Evolutionary conservation across 352 stramenopile genomes (phyloP).

Genomic region (Pythium sukuiense): DNA sequence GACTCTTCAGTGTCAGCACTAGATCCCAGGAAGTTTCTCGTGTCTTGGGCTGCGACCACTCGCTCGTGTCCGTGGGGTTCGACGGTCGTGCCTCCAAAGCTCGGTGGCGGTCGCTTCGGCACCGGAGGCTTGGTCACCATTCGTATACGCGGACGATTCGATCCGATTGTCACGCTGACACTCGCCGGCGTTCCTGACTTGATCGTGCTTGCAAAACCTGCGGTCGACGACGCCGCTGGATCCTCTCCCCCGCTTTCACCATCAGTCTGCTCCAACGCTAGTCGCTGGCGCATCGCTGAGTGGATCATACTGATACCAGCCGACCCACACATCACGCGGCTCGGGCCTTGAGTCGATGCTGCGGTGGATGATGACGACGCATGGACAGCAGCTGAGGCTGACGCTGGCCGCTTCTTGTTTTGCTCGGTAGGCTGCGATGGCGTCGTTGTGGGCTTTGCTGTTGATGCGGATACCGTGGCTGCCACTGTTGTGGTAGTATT

Average conservation of each 20-base stretch:
- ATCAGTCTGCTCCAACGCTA: constrained; percentile 20
- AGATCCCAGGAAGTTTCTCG: constrained; percentile 10
- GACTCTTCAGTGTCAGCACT: background rate
- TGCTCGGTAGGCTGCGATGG: background rate
- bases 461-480: background rate
- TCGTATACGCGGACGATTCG: constrained; percentile 49
- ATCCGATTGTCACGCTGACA: constrained; percentile 41
- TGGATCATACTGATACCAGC: constrained; percentile 52
- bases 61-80: constrained; percentile 22
- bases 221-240: background rate
- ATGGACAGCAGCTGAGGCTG: background rate
- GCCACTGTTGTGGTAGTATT: background rate
- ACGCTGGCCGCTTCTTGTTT: constrained; percentile 8
- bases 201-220: background rate
- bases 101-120: constrained; percentile 32
- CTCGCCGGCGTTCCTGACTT: background rate
- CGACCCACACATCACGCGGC: constrained; percentile 33
- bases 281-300: constrained; percentile 34
- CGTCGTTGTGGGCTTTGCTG: background rate
- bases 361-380: background rate
- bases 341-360: constrained; percentile 5
- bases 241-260: background rate
- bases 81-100: background rate
- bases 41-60: constrained; percentile 10
- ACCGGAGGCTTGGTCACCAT: constrained; percentile 55